Percentiles rank a stretch among this genome's conserved stretches.
Conservation (phyloP, 2,329 filamentous ascomycete genomes). For the Bipolaris zeicola region DNA sequence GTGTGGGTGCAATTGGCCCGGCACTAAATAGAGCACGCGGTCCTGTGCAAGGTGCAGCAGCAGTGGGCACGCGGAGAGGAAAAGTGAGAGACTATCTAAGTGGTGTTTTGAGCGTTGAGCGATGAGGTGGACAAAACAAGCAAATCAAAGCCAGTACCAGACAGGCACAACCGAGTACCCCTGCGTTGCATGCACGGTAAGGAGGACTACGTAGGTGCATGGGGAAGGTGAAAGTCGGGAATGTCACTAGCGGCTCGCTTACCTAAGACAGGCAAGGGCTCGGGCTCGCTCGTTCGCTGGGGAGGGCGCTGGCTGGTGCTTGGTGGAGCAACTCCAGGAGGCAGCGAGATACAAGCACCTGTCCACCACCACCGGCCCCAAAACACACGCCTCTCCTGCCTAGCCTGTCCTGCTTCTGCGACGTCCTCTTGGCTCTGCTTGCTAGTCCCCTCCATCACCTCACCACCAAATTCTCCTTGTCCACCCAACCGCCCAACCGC, state of each 20-base stretch:
- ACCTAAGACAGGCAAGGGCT: conserved; percentile 11
- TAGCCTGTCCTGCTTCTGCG: conserved; percentile 3
- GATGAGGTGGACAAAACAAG: not conserved
- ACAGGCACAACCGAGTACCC: no score
- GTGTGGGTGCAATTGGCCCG: not conserved
- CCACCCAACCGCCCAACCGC: conserved; percentile 12
- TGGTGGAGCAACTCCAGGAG: conserved; percentile 17
- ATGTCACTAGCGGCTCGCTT: conserved; percentile 14
- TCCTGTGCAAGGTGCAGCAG: not conserved
- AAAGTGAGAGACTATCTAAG: not conserved
- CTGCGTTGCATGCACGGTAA: not conserved
- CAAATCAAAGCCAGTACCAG: not conserved
- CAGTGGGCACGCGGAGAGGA: not conserved
- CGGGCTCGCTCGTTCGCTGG: conserved; percentile 9
- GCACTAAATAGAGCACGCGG: not conserved
- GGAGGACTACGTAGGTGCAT: not conserved
- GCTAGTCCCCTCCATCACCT: not conserved
- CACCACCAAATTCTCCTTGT: not conserved
- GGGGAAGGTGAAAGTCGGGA: not conserved
- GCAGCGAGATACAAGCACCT: conserved; percentile 19
- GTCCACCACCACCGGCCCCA: conserved; percentile 15
- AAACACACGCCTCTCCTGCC: not conserved
- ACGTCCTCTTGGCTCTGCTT: not conserved
- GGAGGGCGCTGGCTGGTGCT: conserved; percentile 13
- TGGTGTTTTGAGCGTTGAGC: not conserved